These are phyloP conservation scores for Ceratobasidium sp. DNA, from an alignment of 1,284 basidiomycete species.

Conservation along the genomic window DNA sequence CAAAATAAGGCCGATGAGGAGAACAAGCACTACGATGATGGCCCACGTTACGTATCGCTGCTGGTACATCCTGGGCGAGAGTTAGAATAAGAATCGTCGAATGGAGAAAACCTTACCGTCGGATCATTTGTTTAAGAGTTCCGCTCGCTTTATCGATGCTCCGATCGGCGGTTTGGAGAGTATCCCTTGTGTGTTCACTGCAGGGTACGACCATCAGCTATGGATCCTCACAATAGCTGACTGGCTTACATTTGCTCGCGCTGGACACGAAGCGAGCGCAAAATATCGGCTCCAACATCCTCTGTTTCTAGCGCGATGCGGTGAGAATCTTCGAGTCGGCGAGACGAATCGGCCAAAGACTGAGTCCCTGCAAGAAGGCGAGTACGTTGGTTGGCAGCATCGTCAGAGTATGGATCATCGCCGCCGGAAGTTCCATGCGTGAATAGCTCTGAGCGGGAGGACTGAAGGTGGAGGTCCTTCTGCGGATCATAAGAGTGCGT, in stretches of 20 bases:
- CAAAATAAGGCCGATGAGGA: slow-evolving; percentile 50
- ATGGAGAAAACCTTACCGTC: slow-evolving; percentile 60
- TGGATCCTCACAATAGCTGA: background rate
- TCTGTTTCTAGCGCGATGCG: slow-evolving; percentile 97
- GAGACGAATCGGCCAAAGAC: slow-evolving; percentile 80
- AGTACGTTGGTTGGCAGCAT: slow-evolving; percentile 72
- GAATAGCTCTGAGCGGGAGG: slow-evolving; percentile 60
- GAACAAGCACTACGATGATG: slow-evolving; percentile 49
- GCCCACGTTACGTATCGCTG: slow-evolving; percentile 50
- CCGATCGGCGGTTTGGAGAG: slow-evolving; percentile 71
- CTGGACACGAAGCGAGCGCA: slow-evolving; percentile 87
- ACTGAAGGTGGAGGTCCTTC: slow-evolving; percentile 59
- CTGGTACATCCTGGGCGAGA: slow-evolving; percentile 50
- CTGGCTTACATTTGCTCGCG: slow-evolving; percentile 83
- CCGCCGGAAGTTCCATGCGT: slow-evolving; percentile 64
- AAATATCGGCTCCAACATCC: slow-evolving; percentile 92
- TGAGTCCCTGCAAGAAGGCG: slow-evolving; percentile 81
- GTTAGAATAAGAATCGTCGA: background rate
- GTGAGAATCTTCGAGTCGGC: slow-evolving; percentile 89
- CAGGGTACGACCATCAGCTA: background rate
- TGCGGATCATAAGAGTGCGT: slow-evolving; percentile 49
- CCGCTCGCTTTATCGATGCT: slow-evolving; percentile 68
- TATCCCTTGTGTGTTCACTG: slow-evolving; percentile 87
- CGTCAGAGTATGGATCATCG: slow-evolving; percentile 78
- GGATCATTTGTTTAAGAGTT: slow-evolving; percentile 71